Evolutionary conservation across 2,329 filamentous ascomycete genomes (phyloP).

Genomic region (Leptographium galeiforme): DNA sequence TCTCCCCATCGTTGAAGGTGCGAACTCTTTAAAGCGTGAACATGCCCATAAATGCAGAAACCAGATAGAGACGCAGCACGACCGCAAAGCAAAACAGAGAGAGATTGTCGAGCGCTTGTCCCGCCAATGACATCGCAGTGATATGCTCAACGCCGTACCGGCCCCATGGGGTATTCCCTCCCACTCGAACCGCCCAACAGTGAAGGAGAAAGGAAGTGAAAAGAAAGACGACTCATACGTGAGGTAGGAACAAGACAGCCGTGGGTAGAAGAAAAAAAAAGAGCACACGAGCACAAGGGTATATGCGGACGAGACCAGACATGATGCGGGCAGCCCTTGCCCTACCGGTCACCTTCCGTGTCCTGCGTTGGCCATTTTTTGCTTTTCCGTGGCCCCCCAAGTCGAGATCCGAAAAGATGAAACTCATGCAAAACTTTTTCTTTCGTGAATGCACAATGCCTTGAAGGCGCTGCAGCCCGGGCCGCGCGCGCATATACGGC

Average conservation of each 20-base stretch:
- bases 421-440: not conserved
- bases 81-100: not conserved
- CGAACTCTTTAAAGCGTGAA: not conserved
- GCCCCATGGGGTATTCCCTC: not conserved
- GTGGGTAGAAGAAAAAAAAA: not conserved
- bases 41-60: not conserved
- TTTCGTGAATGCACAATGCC: not conserved
- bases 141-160: constrained; percentile 5
- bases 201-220: not conserved
- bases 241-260: not conserved
- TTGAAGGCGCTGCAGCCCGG: not conserved
- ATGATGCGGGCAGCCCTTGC: not conserved
- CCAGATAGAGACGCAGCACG: not conserved
- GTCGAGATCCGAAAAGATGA: not conserved
- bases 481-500: not conserved
- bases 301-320: not conserved
- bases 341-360: not conserved
- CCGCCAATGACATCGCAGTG: not conserved
- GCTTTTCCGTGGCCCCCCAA: not conserved
- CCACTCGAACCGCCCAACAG: not conserved
- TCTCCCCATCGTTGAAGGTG: not conserved
- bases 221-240: not conserved
- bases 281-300: not conserved
- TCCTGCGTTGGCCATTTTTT: not conserved
- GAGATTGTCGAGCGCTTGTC: not conserved